Conservation (phyloP, 768 basidiomycete genomes). For the Fistulinella prunicolor region DNA sequence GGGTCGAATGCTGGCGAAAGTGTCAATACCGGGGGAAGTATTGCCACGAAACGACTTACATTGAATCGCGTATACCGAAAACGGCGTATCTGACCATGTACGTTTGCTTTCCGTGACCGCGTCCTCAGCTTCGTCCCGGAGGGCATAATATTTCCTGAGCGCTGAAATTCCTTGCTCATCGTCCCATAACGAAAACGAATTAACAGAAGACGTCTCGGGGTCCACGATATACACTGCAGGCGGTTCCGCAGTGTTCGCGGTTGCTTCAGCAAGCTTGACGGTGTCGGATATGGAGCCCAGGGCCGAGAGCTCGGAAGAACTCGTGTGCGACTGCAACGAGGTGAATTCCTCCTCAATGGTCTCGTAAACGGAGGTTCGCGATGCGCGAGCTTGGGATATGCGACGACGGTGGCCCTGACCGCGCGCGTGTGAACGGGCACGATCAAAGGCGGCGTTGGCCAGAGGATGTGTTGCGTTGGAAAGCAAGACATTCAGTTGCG, state of each 20-base stretch:
- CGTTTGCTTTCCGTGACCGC: slow-evolving; percentile 66
- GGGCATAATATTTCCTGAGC: slow-evolving; percentile 63
- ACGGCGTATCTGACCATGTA: slow-evolving; percentile 67
- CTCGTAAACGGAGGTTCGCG: slow-evolving; percentile 70
- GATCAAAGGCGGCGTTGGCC: slow-evolving; percentile 40
- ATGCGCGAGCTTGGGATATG: slow-evolving; percentile 59
- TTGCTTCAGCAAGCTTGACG: slow-evolving; percentile 1
- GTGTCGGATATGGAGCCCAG: slow-evolving; percentile 33
- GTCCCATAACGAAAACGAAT: slow-evolving; percentile 54
- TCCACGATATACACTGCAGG: slow-evolving; percentile 55
- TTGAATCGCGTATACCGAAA: slow-evolving; percentile 70
- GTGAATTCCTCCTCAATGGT: slow-evolving; percentile 73
- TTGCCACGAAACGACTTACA: slow-evolving; percentile 46
- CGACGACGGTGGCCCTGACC: slow-evolving; percentile 72
- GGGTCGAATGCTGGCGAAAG: slow-evolving; percentile 60
- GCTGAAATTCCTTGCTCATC: slow-evolving; percentile 66
- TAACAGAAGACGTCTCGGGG: slow-evolving; percentile 47
- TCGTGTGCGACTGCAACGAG: slow-evolving; percentile 27
- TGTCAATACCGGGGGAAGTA: neutral
- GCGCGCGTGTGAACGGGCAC: slow-evolving; percentile 42
- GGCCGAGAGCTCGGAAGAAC: slow-evolving; percentile 22
- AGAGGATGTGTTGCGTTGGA: slow-evolving; percentile 52
- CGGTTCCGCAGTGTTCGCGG: slow-evolving; percentile 28
- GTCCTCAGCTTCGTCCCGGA: slow-evolving; percentile 64
- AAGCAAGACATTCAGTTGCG: slow-evolving; percentile 55